Evolutionary conservation across 2,329 filamentous ascomycete genomes (phyloP).

Genomic region (Dactylella cylindrospora): DNA sequence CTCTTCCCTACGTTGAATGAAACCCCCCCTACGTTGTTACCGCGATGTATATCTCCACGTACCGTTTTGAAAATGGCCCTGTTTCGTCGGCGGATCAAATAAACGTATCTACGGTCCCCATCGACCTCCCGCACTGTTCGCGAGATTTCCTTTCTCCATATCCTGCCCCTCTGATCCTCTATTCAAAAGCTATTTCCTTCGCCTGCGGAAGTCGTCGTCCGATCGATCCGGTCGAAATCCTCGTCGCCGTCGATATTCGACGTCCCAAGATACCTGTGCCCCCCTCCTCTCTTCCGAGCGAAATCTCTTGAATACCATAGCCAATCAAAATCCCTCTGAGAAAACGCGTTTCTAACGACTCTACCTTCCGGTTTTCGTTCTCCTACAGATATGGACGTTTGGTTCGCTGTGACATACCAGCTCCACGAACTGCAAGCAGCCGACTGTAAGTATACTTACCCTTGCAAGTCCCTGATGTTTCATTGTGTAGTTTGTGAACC

Average conservation of each 20-base stretch:
- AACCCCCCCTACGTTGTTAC: too few relatives aligned
- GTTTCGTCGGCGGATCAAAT: constrained; percentile 46
- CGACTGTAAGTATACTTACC: constrained; percentile 73
- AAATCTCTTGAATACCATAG: constrained; percentile 39
- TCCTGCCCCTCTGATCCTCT: constrained; percentile 45
- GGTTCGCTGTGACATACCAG: constrained; percentile 97
- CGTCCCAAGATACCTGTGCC: constrained; percentile 22
- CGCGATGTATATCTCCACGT: too few relatives aligned
- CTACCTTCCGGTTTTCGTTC: constrained; percentile 53
- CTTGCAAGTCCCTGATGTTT: constrained; percentile 35
- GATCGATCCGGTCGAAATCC: constrained; percentile 45
- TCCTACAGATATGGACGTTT: constrained; percentile 83
- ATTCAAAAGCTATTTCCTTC: constrained; percentile 41
- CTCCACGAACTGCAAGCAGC: constrained; percentile 87
- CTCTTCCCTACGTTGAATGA: constrained; percentile 45
- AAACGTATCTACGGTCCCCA: constrained; percentile 46
- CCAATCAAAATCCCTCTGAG: constrained; percentile 30
- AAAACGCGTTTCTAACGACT: constrained; percentile 55
- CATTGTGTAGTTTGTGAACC: constrained; percentile 42
- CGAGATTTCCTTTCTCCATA: constrained; percentile 46
- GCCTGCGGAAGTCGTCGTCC: constrained; percentile 36
- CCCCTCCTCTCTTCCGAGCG: constrained; percentile 41
- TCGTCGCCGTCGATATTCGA: constrained; percentile 46
- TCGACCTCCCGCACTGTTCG: constrained; percentile 44
- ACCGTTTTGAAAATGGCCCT: constrained; percentile 18